Percentiles rank a stretch among this genome's conserved stretches.
Evolutionary conservation across 1,139 yeast genomes (phyloP).

Genomic region (Yamadazyma spencermartinsiae): DNA sequence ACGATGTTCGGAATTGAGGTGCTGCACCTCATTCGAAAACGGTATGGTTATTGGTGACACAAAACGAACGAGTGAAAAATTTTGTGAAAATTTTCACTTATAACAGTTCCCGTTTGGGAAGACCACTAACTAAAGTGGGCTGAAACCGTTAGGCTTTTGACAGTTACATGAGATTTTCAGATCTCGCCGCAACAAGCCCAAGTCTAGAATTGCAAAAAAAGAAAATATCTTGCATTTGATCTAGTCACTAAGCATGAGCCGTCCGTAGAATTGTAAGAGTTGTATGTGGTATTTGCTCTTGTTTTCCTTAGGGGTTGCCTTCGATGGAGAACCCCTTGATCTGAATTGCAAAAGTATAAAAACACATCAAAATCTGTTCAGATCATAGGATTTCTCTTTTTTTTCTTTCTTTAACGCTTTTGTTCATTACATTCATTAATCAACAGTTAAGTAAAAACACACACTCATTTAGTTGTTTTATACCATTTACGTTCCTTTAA

Average conservation of each 20-base stretch:
- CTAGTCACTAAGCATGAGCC: no score
- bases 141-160: background rate
- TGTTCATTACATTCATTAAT: slow-evolving; percentile 1
- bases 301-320: no score
- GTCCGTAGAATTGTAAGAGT: no score
- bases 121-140: background rate
- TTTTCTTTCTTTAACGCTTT: background rate
- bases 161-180: background rate
- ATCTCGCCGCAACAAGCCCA: background rate
- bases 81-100: background rate
- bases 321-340: no score
- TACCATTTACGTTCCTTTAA: slow-evolving; percentile 9
- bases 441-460: slow-evolving; percentile 1
- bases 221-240: slow-evolving; percentile 1
- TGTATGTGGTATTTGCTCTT: background rate
- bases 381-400: slow-evolving; percentile 4
- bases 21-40: slow-evolving; percentile 1
- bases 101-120: background rate
- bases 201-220: slow-evolving; percentile 5
- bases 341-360: slow-evolving; percentile 6
- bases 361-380: slow-evolving; percentile 1
- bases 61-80: background rate
- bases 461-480: slow-evolving; percentile 6
- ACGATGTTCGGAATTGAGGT: background rate
- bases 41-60: slow-evolving; percentile 2